Conservation (phyloP, 2,329 filamentous ascomycete species). For the Gremmenia infestans region DNA sequence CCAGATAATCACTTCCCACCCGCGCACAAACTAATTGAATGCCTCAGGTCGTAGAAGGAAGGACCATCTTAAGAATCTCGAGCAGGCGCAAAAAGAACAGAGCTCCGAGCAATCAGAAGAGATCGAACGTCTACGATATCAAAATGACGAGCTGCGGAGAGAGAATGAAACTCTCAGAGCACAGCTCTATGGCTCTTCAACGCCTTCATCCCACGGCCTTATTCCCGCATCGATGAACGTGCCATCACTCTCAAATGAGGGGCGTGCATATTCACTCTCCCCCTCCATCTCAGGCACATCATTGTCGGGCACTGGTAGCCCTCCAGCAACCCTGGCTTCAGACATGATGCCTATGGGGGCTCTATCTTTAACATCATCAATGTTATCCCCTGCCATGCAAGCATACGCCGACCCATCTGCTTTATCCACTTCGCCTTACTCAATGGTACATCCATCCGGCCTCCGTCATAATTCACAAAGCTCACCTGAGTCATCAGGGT, state of each 20-base stretch:
- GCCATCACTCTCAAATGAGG: conserved; percentile 19
- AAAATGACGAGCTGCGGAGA: conserved; percentile 36
- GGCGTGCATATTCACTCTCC: conserved; percentile 30
- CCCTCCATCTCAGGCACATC: conserved; percentile 31
- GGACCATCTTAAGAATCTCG: conserved; percentile 40
- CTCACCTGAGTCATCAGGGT: conserved; percentile 34
- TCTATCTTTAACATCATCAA: conserved; percentile 30
- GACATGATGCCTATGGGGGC: conserved; percentile 31
- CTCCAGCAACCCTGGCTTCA: conserved; percentile 25
- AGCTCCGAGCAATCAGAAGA: conserved; percentile 36
- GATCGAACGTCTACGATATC: conserved; percentile 36
- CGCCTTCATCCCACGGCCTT: conserved; percentile 20
- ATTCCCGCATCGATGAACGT: conserved; percentile 23
- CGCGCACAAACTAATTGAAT: conserved; percentile 12
- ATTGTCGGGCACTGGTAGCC: conserved; percentile 28
- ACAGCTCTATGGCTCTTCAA: conserved; percentile 33
- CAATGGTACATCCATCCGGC: conserved; percentile 33
- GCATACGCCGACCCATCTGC: conserved; percentile 28
- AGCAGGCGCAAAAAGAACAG: conserved; percentile 38
- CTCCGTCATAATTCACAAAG: conserved; percentile 34
- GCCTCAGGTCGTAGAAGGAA: conserved; percentile 38
- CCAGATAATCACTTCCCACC: neutral
- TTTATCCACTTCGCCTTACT: conserved; percentile 29
- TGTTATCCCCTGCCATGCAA: conserved; percentile 28
- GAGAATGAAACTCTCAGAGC: conserved; percentile 37